These are phyloP conservation scores for Mucor plumbeus DNA, from an alignment of 371 early-diverging fungal genomes.

Conservation along the genomic window DNA sequence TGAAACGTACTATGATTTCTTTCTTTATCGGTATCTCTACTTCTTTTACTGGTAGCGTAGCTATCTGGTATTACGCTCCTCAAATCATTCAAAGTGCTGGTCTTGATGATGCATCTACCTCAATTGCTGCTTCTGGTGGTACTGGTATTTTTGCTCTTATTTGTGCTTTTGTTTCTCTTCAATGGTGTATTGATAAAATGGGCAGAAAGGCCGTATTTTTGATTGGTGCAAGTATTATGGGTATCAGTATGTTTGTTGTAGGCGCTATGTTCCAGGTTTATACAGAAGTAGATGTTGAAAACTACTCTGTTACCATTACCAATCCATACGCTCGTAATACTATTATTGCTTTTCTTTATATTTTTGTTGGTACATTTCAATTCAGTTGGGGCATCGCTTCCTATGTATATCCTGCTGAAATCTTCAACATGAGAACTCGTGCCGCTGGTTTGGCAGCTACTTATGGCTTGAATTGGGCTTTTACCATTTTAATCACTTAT, in stretches of 20 bases:
- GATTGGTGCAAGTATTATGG: constrained; percentile 37
- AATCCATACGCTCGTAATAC: constrained; percentile 41
- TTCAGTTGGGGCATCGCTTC: constrained; percentile 57
- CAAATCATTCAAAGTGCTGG: constrained; percentile 47
- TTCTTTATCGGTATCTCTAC: constrained; percentile 61
- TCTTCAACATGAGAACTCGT: constrained; percentile 57
- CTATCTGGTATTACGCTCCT: constrained; percentile 59
- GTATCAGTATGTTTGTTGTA: constrained; percentile 50
- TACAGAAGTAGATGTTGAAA: constrained; percentile 32
- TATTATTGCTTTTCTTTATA: constrained; percentile 49
- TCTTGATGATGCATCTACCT: constrained; percentile 35
- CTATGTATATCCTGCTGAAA: constrained; percentile 73
- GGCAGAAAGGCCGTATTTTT: constrained; percentile 55
- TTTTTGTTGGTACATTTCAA: constrained; percentile 54
- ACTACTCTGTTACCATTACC: constrained; percentile 25
- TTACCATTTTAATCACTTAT: constrained; percentile 53
- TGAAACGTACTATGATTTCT: constrained; percentile 39
- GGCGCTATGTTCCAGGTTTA: constrained; percentile 47
- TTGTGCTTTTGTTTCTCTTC: constrained; percentile 61
- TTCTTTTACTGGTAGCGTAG: constrained; percentile 68
- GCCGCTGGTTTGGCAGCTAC: constrained; percentile 50
- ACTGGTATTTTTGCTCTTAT: constrained; percentile 43
- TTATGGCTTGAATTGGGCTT: constrained; percentile 70
- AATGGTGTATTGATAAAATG: constrained; percentile 52
- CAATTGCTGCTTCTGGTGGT: constrained; percentile 51